A percentile compares a stretch with the other conserved stretches of the same genome.
phyloP scores from a whole-genome alignment of 129 eudicot species.

The Silybum marianum region DNA sequence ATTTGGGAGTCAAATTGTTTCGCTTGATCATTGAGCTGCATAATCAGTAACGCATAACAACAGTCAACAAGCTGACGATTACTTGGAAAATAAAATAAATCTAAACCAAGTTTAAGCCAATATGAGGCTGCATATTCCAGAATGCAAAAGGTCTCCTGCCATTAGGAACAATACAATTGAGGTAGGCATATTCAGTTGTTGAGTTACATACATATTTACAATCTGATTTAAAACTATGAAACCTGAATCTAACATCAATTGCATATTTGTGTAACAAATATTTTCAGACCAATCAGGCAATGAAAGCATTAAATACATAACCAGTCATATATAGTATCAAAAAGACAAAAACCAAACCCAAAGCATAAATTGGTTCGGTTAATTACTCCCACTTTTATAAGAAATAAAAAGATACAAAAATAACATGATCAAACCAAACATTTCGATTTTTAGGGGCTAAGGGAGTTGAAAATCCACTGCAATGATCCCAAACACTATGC shows the following conservation, averaged over 20 bases:
- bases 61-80: background rate
- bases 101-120: background rate
- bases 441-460: no score
- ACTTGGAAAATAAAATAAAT: background rate
- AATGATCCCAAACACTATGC: background rate
- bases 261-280: background rate
- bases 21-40: slow-evolving; percentile 6
- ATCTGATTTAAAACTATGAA: background rate
- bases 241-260: background rate
- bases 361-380: background rate
- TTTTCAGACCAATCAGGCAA: background rate
- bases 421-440: no score
- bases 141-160: slow-evolving; percentile 5
- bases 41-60: background rate
- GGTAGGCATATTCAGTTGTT: background rate
- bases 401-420: background rate
- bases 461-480: background rate
- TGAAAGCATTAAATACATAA: background rate
- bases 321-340: background rate
- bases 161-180: background rate
- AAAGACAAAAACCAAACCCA: background rate
- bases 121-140: background rate
- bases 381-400: background rate
- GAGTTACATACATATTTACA: background rate
- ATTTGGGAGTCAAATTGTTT: background rate